Evolutionary conservation across 2,329 filamentous ascomycete genomes (phyloP), one percentile per base, ranked within the genome.

Genomic region (Ceratocystis smalleyi): DNA sequence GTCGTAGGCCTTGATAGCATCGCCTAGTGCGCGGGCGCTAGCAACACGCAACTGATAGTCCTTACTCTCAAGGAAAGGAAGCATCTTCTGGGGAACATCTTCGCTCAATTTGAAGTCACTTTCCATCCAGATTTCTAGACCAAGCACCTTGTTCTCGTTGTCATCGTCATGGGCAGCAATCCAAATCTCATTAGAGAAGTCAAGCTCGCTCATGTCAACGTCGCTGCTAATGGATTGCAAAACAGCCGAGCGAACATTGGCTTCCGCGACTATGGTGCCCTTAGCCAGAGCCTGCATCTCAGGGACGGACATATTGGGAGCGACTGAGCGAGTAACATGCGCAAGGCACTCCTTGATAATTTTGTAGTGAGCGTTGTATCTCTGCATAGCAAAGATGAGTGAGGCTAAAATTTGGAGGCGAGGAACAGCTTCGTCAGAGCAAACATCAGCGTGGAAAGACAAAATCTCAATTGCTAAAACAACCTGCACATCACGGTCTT

Each of bases 281-380:
- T 83, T 81, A 10, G 91, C 81, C n/a, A 97, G 80, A 17, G 89
- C 83, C 10, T 78, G 75, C 64, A 94, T 85, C 75, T 99, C 95
- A 1, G 81, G 75, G 2, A 79, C 73, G 64, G 74, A 85, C 68
- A 96, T 91, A 70, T 90, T 96, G 1, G 88, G 84, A 2, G 92
- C 87, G 62, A 97, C 81, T 68, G 87, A 91, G 66, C 91, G 85
- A 70, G 89, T 89, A 68, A 95, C 81, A 72, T 97, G 90, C 63
- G 87, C 81, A 68, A 99, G 83, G 70, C 90, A 95, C 74, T 99
- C 94, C 73, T 92, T 96, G 75, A 96, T 84, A 65, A 91, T 78
- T 75, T 96, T 96, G 77, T 96, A 96, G 74, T 99, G 94, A 71
- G 95, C 91, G 55, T 85, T 87, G 73, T 95, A 96, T 67, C 77